Conservation (phyloP, 2,329 filamentous ascomycete genomes). For the Drechslerella dactyloides region DNA sequence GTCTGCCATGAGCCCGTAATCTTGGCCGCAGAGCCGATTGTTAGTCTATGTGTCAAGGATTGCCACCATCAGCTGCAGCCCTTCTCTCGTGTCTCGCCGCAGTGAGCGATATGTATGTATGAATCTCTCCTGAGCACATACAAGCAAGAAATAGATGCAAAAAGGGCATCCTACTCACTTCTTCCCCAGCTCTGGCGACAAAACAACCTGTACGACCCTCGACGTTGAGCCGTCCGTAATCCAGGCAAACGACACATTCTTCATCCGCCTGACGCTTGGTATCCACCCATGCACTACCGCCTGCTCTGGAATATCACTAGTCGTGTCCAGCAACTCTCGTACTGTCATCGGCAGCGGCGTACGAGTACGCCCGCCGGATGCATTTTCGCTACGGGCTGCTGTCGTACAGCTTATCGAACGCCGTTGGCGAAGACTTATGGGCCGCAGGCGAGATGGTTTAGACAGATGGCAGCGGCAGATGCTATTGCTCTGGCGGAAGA, state of each 20-base stretch:
- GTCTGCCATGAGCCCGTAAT: slow-evolving; percentile 78
- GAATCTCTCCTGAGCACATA: neutral
- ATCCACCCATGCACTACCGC: slow-evolving; percentile 75
- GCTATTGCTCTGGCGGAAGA: neutral
- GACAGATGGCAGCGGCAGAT: neutral
- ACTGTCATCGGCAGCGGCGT: slow-evolving; percentile 4
- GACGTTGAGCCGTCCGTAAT: slow-evolving; percentile 86
- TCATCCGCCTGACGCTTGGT: slow-evolving; percentile 84
- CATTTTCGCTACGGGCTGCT: neutral
- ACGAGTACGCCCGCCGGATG: neutral
- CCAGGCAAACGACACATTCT: slow-evolving; percentile 79
- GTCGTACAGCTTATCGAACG: neutral
- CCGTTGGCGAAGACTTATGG: neutral
- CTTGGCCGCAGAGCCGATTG: slow-evolving; percentile 79
- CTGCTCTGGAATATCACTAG: slow-evolving; percentile 55
- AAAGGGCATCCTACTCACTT: slow-evolving; percentile 66
- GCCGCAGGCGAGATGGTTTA: neutral
- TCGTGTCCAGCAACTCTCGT: slow-evolving; percentile 14
- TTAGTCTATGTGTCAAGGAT: slow-evolving; percentile 66
- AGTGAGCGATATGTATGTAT: neutral
- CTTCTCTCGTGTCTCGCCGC: neutral
- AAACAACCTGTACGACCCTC: slow-evolving; percentile 77
- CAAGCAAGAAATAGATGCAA: too few species aligned
- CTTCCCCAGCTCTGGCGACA: slow-evolving; percentile 73
- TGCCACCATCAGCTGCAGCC: neutral